Base-by-base conservation (phyloP, 2,329 filamentous ascomycete genomes). In the Venturia nashicola region DNA sequence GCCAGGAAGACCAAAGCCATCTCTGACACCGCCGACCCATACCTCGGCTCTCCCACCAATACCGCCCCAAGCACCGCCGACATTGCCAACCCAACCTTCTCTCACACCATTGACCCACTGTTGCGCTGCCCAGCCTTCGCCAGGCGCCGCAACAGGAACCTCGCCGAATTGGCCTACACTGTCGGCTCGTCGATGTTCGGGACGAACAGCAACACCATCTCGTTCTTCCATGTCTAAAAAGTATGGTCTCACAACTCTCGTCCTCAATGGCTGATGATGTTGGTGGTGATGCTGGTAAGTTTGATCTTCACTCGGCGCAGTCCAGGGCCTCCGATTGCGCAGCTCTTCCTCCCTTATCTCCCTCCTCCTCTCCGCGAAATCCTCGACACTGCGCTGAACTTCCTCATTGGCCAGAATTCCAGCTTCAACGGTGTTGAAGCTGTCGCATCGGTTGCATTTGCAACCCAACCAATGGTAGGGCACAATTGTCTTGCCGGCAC, bases 391-490 rank as follows among this genome's bases (percentile, higher is more conserved):
- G 42, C 73, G 66, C 64, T 74, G 71, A 65, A 72, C 73, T 51
- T 75, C 71, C 14, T 72, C 71, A 1, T 71, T 74, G 40, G 75
- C 76, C 16, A 79, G 69, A 0, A 78, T 75, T 0, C 76, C 75
- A 62, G 80, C 71, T 66, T 80, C 78, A 61, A 77, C 79, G 11
- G 79, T 81, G 66, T 81, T 81, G 73, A 80, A 81, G 20, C 78
- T 78, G 65, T 80, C 79, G 69, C 79, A 86, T 69, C 81, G 75
- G 59, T 79, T 86, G 72, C 94, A 99, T 75, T 96, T 96, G 57
- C 96, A 79, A 0, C 94, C 94, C 5, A 97, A 79, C 91, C 94
- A 99, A 75, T 99, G 94, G 72, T 95, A 99, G 39, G 84, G 83
- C 27, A 94, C 91, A 27, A 89, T 88, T 66, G 88, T 92, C 72